Evolutionary conservation across 2,329 filamentous ascomycete species (phyloP).

Genomic region (Fusarium zealandicum): DNA sequence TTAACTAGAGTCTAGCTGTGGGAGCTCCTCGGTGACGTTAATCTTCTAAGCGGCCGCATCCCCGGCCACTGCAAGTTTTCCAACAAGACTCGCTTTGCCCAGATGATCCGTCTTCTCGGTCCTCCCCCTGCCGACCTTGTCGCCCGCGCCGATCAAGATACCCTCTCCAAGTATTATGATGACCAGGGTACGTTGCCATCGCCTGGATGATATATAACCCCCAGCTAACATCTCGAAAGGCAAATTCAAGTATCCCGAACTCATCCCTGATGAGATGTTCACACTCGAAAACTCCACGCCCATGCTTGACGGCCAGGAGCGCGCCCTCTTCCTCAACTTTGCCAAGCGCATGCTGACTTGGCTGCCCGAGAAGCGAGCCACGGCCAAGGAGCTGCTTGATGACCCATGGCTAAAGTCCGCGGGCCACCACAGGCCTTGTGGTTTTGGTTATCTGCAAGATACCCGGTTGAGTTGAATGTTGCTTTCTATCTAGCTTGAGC

Average conservation of each 20-base stretch:
- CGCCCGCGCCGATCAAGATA: slow-evolving; percentile 26
- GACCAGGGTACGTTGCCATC: slow-evolving; percentile 25
- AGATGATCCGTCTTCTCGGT: slow-evolving; percentile 43
- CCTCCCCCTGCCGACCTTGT: slow-evolving; percentile 38
- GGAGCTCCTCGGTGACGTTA: slow-evolving; percentile 42
- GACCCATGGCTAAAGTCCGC: slow-evolving; percentile 42
- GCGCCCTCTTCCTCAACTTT: slow-evolving; percentile 41
- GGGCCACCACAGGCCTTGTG: slow-evolving; percentile 6
- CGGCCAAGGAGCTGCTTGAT: slow-evolving; percentile 41
- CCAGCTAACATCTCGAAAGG: slow-evolving; percentile 20
- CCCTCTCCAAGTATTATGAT: slow-evolving; percentile 33
- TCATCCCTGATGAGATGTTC: slow-evolving; percentile 33
- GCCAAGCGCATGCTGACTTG: slow-evolving; percentile 42
- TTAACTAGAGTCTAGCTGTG: slow-evolving; percentile 32
- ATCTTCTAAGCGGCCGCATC: slow-evolving; percentile 35
- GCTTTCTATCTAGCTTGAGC: not conserved
- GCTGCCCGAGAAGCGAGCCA: slow-evolving; percentile 42
- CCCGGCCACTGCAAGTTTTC: slow-evolving; percentile 33
- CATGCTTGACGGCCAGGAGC: slow-evolving; percentile 35
- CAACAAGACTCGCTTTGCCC: slow-evolving; percentile 39
- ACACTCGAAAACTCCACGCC: slow-evolving; percentile 29
- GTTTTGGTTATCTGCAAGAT: slow-evolving; percentile 31
- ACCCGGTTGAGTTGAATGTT: slow-evolving; percentile 13
- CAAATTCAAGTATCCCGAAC: slow-evolving; percentile 29
- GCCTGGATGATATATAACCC: not conserved